Evolutionary conservation across 345 rosid species (phyloP), one percentile per base, ranked within the genome.

Genomic region (Brassica incana): DNA sequence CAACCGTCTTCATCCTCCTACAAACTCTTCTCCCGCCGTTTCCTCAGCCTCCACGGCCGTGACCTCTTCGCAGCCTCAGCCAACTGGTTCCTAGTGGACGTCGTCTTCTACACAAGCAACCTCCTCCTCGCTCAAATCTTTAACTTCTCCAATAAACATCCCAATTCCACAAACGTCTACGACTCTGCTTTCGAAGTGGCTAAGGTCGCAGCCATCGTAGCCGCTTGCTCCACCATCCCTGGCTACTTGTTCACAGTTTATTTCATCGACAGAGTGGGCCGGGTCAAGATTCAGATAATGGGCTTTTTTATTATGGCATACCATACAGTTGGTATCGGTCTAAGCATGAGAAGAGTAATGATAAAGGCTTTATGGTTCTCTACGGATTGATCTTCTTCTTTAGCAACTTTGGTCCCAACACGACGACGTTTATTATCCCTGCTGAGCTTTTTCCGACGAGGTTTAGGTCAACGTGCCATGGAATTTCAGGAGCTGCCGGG

Each of bases 391-490:
- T 88, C 0, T 91, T 88, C 82, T 93, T 93, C 89, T 93, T 93
- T 35, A 83, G 92, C 50, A 93, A 93, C 79, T 89, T 89, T 36
- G 98, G 98, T 45, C 98, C 97, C 4, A 93, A 93, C 73, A 85
- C 94, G 0, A 91, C 97, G 2, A 91, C 98, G 0, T 93, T 91
- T 69, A 90, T 93, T 0, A 85, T 90, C 45, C 98, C 98, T 0
- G 96, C 97, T 0, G 97, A 93, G 64, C 89, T 91, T 18, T 93
- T 93, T 45, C 98, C 98, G 2, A 91, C 98, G 0, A 86, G 98
- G 79, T 88, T 93, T 45, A 84, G 98, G 75, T 82, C 97, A 2
- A 93, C 94, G 2, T 93, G 98, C 76, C 94, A 93, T 29, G 98
- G 93, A 36, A 85, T 93, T 25, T 81, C 96, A 0, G 98, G 90